Evolutionary conservation across 2,329 filamentous ascomycete genomes (phyloP).

Genomic region (Curvularia lunata): DNA sequence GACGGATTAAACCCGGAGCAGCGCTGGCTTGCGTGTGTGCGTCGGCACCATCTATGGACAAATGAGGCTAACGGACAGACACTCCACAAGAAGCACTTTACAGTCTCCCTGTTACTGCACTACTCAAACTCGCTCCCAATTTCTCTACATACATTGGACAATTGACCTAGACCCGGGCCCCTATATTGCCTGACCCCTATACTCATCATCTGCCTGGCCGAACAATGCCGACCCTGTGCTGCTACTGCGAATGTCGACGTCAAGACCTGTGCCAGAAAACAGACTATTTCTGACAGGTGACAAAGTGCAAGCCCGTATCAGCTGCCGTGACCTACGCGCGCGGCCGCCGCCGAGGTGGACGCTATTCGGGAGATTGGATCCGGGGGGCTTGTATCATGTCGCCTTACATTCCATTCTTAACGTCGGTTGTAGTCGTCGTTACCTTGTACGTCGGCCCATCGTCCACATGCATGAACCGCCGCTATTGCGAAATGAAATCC

Average conservation of each 20-base stretch:
- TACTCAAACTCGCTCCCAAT: slow-evolving; percentile 13
- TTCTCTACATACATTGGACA: slow-evolving; percentile 1
- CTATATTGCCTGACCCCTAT: neutral
- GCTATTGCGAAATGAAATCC: slow-evolving; percentile 1
- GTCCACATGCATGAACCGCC: neutral
- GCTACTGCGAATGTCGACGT: neutral
- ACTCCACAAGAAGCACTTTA: slow-evolving; percentile 16
- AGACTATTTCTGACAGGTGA: neutral
- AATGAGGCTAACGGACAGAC: slow-evolving; percentile 22
- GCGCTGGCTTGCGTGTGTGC: slow-evolving; percentile 12
- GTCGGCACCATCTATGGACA: slow-evolving; percentile 16
- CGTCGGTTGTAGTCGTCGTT: neutral
- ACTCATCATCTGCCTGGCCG: neutral
- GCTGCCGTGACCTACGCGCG: neutral
- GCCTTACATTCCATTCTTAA: slow-evolving; percentile 3
- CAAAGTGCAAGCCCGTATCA: neutral
- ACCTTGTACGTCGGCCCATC: neutral
- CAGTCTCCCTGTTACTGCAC: slow-evolving; percentile 3
- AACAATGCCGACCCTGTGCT: neutral
- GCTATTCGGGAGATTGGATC: slow-evolving; percentile 1
- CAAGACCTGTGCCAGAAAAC: neutral
- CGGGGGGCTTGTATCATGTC: slow-evolving; percentile 1
- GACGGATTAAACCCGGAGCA: slow-evolving; percentile 15
- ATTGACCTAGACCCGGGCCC: neutral
- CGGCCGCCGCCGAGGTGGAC: neutral